Conservation (phyloP, 1,284 basidiomycete genomes). For the Trametes hirsuta region DNA sequence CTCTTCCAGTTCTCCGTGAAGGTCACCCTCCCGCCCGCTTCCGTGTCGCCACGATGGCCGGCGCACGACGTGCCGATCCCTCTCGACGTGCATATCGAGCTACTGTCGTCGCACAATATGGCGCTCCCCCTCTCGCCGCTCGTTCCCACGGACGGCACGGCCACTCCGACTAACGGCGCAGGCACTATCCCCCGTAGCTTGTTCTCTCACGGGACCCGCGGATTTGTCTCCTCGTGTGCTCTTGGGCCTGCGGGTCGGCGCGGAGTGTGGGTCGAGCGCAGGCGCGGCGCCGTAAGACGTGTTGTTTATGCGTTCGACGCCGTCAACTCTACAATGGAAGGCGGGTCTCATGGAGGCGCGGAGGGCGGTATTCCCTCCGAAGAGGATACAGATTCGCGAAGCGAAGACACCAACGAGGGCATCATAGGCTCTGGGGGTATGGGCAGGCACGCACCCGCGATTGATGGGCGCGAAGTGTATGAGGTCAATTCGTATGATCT, state of each 20-base stretch:
- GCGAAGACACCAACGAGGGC: neutral
- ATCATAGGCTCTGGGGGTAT: neutral
- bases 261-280: slow-evolving; percentile 55
- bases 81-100: slow-evolving; percentile 33
- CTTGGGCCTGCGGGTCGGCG: slow-evolving; percentile 49
- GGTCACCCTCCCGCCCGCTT: slow-evolving; percentile 15
- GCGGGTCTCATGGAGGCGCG: neutral
- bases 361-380: slow-evolving; percentile 4
- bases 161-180: neutral
- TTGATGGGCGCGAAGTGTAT: slow-evolving; percentile 42
- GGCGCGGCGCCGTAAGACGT: slow-evolving; percentile 41
- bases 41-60: neutral
- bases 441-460: slow-evolving; percentile 3
- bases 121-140: slow-evolving; percentile 13
- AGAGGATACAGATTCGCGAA: neutral
- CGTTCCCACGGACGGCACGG: neutral
- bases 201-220: slow-evolving; percentile 32
- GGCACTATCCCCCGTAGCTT: slow-evolving; percentile 18
- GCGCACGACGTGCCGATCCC: slow-evolving; percentile 19
- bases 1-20: slow-evolving; percentile 50
- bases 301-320: slow-evolving; percentile 42
- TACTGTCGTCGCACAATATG: slow-evolving; percentile 38
- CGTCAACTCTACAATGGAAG: neutral
- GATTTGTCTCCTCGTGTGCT: slow-evolving; percentile 49
- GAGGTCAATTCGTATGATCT: slow-evolving; percentile 50